Conservation (phyloP, 2,329 filamentous ascomycete species). For the Aspergillus aculeatus region DNA sequence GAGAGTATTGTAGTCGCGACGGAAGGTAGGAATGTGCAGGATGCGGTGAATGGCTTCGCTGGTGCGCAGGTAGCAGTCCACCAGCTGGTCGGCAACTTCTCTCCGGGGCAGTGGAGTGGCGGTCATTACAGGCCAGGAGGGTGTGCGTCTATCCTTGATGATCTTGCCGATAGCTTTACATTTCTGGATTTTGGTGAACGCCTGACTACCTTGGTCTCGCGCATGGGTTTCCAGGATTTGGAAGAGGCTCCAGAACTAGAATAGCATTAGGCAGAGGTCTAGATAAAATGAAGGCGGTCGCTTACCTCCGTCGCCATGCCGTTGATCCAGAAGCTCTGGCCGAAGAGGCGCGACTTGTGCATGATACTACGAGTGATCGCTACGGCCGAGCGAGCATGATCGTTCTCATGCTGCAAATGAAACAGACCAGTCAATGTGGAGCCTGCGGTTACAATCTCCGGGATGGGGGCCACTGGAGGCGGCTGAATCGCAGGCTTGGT, state of each 20-base stretch:
- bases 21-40: conserved; percentile 58
- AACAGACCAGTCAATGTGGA: conserved; percentile 47
- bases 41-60: conserved; percentile 57
- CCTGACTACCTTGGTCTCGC: conserved; percentile 39
- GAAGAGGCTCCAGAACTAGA: conserved; percentile 36
- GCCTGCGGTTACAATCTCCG: conserved; percentile 39
- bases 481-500: conserved; percentile 12
- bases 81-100: conserved; percentile 48
- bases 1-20: conserved; percentile 53
- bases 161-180: conserved; percentile 55
- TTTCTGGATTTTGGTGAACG: conserved; percentile 42
- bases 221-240: conserved; percentile 44
- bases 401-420: conserved; percentile 41
- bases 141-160: conserved; percentile 53
- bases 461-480: conserved; percentile 18
- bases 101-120: conserved; percentile 46
- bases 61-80: conserved; percentile 56
- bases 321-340: conserved; percentile 58
- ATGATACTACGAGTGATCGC: conserved; percentile 46
- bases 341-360: conserved; percentile 57
- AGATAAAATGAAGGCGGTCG: neutral
- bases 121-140: conserved; percentile 49
- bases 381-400: conserved; percentile 14
- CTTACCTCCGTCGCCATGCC: conserved; percentile 46
- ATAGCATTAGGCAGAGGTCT: neutral